These are phyloP conservation scores for Exophiala viscosa DNA, from an alignment of 2,329 filamentous ascomycete genomes.

Conservation along the genomic window DNA sequence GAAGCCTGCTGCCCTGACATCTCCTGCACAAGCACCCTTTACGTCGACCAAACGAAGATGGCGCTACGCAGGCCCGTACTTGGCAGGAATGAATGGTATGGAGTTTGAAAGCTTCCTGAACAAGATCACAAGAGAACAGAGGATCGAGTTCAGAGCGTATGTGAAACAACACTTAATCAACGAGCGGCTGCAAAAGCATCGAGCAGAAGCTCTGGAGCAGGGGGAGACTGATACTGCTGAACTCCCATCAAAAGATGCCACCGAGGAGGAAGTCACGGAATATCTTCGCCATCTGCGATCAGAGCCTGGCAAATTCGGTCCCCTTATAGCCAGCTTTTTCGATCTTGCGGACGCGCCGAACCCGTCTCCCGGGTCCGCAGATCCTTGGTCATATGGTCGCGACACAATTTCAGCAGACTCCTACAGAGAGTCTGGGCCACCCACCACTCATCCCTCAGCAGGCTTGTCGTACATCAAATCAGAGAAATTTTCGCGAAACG, in stretches of 20 bases:
- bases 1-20: background rate
- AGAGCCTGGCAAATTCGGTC: conserved; percentile 47
- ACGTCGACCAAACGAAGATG: conserved; percentile 37
- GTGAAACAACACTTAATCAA: conserved; percentile 33
- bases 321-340: conserved; percentile 53
- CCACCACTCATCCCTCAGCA: conserved; percentile 62
- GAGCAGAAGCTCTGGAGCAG: conserved; percentile 40
- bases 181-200: conserved; percentile 35
- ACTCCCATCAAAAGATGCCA: conserved; percentile 31
- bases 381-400: conserved; percentile 25
- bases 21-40: conserved; percentile 1
- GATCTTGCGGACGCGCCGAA: conserved; percentile 50
- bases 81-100: conserved; percentile 53
- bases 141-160: conserved; percentile 32
- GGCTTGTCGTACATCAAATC: conserved; percentile 61
- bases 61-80: conserved; percentile 58
- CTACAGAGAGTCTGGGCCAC: conserved; percentile 49
- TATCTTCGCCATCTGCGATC: conserved; percentile 45
- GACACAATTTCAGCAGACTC: conserved; percentile 33
- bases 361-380: conserved; percentile 30
- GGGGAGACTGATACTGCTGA: conserved; percentile 36
- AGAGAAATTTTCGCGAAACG: conserved; percentile 54
- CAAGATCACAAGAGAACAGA: conserved; percentile 33
- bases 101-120: conserved; percentile 54
- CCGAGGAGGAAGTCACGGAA: conserved; percentile 45